Conservation (phyloP, 495 filamentous ascomycete species). For the Hyaloscypha hepaticicola region DNA sequence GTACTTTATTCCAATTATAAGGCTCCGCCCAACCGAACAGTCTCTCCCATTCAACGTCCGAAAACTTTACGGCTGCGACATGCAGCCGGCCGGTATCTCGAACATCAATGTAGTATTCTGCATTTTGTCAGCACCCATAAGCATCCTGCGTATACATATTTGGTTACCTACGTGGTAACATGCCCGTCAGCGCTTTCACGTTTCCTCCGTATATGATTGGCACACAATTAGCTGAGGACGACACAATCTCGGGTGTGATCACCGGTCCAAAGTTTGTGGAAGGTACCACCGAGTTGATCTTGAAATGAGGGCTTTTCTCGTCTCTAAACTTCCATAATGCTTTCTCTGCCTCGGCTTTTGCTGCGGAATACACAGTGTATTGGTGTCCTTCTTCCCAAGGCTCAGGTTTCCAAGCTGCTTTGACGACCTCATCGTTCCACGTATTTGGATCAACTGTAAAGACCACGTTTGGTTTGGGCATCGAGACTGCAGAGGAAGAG, state of each 20-base stretch:
- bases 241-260: not conserved
- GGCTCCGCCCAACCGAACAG: conserved; percentile 45
- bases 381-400: conserved; percentile 27
- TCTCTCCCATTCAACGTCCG: conserved; percentile 39
- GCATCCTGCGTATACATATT: not conserved
- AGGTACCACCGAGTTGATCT: conserved; percentile 53
- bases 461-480: conserved; percentile 28
- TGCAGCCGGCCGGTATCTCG: conserved; percentile 46
- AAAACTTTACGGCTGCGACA: conserved; percentile 41
- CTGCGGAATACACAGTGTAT: conserved; percentile 48
- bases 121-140: not conserved
- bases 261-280: conserved; percentile 25
- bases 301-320: conserved; percentile 47
- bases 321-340: conserved; percentile 52
- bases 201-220: conserved; percentile 7
- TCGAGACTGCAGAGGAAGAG: conserved; percentile 43
- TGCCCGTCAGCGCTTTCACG: not conserved
- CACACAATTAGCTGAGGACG: not conserved
- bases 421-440: conserved; percentile 49
- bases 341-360: conserved; percentile 55
- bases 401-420: conserved; percentile 40
- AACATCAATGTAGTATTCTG: conserved; percentile 40
- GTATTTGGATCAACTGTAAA: conserved; percentile 34
- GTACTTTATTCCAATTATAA: conserved; percentile 40
- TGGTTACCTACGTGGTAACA: conserved; percentile 13